Base-by-base conservation (phyloP, 306 rosid species). In the Quercus cerris region DNA sequence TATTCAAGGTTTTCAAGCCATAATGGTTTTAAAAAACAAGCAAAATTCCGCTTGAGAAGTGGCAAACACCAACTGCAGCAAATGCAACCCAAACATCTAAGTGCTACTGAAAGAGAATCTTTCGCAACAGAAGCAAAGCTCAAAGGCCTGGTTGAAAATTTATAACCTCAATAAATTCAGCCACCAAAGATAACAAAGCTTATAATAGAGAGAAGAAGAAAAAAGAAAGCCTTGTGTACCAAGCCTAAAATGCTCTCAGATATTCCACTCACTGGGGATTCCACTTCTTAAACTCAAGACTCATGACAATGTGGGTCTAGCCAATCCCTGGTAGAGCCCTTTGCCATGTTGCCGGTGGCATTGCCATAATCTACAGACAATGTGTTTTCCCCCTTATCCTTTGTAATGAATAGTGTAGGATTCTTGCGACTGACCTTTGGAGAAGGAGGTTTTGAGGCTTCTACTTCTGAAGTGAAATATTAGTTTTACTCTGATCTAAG, bases 261-360 rank as follows among this genome's bases (percentile, higher is more conserved):
- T 25, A 70, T 55, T 75, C 67, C 28, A 63, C 66, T 83, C 80
- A 82, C 74, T 78, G 80, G 56, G 69, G 85, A 62, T 85, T 78
- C 89, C 93, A 79, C 83, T 87, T 96, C 84, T 96, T 97, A 75
- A 91, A 93, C 19, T 89, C 75, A 73, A 73, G 98, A 77, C 90
- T 93, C 98, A 51, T 88, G 97, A 84, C 99, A 96, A 87, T 96
- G 98, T 30, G 98, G 94, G 81, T 96, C 98, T 77, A 95, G 88
- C 98, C 97, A 95, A 30, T 90, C 99, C 86, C 89, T 90, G 5
- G 85, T 28, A 76, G 94, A 67, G 80, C 85, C 90, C 84, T 85
- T 91, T 56, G 79, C 66, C 90, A 85, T 86, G 78, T 74, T 56
- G 72, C 17, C 74, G 81, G 83, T 74, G 57, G 69, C 67, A 74